Percentiles rank a stretch among this genome's conserved stretches.
Conservation (phyloP, 1,284 basidiomycete species). For the Heterobasidion irregulare region DNA sequence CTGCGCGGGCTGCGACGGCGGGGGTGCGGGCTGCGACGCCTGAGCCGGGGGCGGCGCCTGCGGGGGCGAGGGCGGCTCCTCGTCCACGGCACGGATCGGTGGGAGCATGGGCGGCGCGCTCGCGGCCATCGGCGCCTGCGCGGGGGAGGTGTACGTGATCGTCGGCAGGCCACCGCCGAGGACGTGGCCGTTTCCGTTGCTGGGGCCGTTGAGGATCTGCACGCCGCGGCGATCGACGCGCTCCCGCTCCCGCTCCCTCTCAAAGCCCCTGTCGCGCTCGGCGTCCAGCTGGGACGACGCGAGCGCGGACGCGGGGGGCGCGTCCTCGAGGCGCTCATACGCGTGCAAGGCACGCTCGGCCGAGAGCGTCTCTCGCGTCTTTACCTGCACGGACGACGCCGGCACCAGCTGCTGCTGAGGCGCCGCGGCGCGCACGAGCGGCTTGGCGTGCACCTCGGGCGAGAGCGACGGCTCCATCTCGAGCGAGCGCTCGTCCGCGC, state of each 20-base stretch:
- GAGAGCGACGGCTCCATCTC: constrained; percentile 51
- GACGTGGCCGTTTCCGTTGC: neutral
- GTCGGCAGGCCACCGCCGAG: constrained; percentile 6
- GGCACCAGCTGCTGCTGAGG: constrained; percentile 4
- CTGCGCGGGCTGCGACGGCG: constrained; percentile 29
- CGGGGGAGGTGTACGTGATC: constrained; percentile 9
- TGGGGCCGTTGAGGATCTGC: no score
- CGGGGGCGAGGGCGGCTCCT: constrained; percentile 29
- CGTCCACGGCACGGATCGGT: constrained; percentile 52
- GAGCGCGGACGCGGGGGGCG: neutral
- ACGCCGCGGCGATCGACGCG: constrained; percentile 5
- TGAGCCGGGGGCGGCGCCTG: constrained; percentile 3
- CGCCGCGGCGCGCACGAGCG: constrained; percentile 34
- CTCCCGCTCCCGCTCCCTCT: no score
- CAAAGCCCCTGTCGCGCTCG: no score
- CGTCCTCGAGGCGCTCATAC: neutral
- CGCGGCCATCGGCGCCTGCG: constrained; percentile 5
- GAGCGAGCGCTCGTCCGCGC: constrained; percentile 31
- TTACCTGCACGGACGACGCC: constrained; percentile 4
- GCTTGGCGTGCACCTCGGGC: constrained; percentile 48
- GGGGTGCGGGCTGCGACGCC: constrained; percentile 4
- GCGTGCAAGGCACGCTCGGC: no score
- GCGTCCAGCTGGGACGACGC: no score
- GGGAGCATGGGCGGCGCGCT: constrained; percentile 39
- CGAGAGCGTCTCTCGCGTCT: no score